Evolutionary conservation across 495 filamentous ascomycete genomes (phyloP).

Genomic region (Penicillium nucicola): DNA sequence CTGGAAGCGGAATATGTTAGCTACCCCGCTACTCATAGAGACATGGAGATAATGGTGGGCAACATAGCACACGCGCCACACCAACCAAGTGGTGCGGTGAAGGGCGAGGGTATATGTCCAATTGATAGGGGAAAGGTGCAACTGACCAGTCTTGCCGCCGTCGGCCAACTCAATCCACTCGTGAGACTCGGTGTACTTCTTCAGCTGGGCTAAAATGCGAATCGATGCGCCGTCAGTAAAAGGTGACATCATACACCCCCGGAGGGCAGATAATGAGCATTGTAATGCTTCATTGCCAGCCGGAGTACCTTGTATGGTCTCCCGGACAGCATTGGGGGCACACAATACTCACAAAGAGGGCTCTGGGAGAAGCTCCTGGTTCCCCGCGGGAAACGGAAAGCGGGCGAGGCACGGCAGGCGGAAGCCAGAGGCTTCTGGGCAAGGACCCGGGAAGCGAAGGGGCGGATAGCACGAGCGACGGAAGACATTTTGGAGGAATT

Average conservation of each 20-base stretch:
- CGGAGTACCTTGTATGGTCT: background rate
- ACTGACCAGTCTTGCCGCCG: conserved; percentile 57
- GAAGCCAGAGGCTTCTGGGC: conserved; percentile 41
- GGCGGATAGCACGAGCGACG: conserved; percentile 38
- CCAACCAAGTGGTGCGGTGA: background rate
- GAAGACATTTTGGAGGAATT: conserved; percentile 34
- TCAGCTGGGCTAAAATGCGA: conserved; percentile 46
- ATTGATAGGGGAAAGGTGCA: background rate
- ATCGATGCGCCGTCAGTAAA: conserved; percentile 24
- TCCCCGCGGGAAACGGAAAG: conserved; percentile 51
- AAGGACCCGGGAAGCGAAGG: conserved; percentile 41
- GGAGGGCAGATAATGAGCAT: background rate
- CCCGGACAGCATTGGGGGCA: conserved; percentile 9
- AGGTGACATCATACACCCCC: conserved; percentile 5
- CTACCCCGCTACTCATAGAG: background rate
- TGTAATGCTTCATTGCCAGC: background rate
- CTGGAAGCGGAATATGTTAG: conserved; percentile 32
- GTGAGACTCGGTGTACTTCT: conserved; percentile 95
- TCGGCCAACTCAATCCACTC: conserved; percentile 91
- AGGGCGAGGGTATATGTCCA: background rate
- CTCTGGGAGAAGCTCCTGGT: conserved; percentile 48
- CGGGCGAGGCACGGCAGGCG: conserved; percentile 37
- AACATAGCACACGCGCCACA: background rate
- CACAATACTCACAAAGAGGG: conserved; percentile 37
- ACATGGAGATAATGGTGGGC: background rate